phyloP scores from a whole-genome alignment of 1,284 basidiomycete genomes.

The Austroboletus niveus region DNA sequence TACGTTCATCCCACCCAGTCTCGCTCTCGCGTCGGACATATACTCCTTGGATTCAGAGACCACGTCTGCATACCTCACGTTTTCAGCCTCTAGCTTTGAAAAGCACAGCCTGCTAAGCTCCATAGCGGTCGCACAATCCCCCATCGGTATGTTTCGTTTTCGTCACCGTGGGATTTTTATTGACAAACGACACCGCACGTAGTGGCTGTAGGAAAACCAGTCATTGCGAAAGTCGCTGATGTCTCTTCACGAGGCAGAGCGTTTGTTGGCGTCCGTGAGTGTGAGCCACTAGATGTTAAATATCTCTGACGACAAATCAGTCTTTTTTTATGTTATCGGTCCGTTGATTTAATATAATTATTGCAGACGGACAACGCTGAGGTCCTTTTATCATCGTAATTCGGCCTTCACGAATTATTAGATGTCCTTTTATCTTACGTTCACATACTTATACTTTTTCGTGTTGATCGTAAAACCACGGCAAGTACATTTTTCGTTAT shows the following conservation, averaged over 20 bases:
- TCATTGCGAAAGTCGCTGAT: conserved; percentile 79
- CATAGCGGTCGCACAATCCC: conserved; percentile 56
- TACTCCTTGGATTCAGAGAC: conserved; percentile 74
- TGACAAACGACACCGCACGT: not conserved
- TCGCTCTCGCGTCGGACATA: conserved; percentile 71
- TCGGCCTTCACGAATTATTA: conserved; percentile 21
- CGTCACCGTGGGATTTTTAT: not conserved
- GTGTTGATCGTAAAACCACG: conserved; percentile 60
- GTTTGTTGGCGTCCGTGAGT: conserved; percentile 63
- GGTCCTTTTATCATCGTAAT: conserved; percentile 7
- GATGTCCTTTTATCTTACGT: conserved; percentile 64
- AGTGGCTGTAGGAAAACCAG: conserved; percentile 72
- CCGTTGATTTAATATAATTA: not conserved
- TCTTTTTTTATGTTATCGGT: conserved; percentile 58
- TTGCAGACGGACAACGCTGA: not conserved
- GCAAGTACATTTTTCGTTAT: conserved; percentile 26
- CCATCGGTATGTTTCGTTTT: conserved; percentile 45
- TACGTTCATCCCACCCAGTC: conserved; percentile 34
- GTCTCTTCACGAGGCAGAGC: conserved; percentile 58
- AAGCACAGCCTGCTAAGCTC: conserved; percentile 65
- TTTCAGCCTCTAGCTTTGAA: conserved; percentile 59
- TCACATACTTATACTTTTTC: conserved; percentile 61
- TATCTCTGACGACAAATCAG: conserved; percentile 27
- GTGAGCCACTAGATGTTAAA: not conserved
- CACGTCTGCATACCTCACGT: conserved; percentile 64